Conservation (phyloP, 148 eudicot genomes). For the Dianthus caryophyllus region DNA sequence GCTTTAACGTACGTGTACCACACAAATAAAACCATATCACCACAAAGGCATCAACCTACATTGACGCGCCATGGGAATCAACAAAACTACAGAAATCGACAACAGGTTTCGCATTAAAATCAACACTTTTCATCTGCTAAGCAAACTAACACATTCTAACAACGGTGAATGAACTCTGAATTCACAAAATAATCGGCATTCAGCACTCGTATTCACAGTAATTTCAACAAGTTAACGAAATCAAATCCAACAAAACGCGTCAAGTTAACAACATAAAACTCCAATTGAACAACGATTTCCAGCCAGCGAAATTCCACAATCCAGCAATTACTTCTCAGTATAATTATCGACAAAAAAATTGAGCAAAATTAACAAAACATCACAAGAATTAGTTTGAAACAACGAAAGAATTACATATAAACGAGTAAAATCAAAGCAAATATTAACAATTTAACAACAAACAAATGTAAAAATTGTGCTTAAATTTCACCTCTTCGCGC, state of each 20-base stretch:
- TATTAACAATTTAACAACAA: neutral
- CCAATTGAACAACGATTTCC: neutral
- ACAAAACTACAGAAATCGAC: neutral
- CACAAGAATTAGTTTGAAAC: too few species aligned
- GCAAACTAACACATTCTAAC: neutral
- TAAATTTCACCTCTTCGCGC: slow-evolving; percentile 72
- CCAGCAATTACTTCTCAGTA: too few species aligned
- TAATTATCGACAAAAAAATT: too few species aligned
- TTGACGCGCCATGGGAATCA: neutral
- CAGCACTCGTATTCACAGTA: neutral
- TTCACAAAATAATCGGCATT: neutral
- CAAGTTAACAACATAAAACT: too few species aligned
- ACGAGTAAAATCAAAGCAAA: too few species aligned
- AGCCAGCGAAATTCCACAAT: too few species aligned
- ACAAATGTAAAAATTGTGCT: neutral
- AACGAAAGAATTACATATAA: neutral
- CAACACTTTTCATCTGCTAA: neutral
- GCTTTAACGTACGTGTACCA: neutral
- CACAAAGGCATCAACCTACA: neutral
- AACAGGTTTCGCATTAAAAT: neutral
- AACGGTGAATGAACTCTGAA: neutral
- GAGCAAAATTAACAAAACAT: too few species aligned
- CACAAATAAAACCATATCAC: neutral
- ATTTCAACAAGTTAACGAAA: neutral
- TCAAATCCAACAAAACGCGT: neutral